Evolutionary conservation across 1,139 yeast genomes (phyloP), one percentile per base, ranked within the genome.

Genomic region (Barnettozyma hawaiiensis): DNA sequence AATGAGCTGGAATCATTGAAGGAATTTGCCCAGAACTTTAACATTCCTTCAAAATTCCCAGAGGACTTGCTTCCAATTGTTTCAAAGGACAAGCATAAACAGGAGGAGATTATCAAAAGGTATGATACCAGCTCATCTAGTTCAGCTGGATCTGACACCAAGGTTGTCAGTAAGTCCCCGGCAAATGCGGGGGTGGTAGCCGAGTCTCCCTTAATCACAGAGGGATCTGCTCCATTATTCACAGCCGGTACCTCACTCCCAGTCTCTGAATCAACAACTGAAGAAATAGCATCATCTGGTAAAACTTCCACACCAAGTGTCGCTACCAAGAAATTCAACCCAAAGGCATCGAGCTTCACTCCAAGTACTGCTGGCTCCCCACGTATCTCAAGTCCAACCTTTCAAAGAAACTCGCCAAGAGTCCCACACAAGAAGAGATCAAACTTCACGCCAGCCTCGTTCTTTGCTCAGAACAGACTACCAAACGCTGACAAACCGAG

Each of bases 1-100:
- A 75, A 77, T 51, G 95, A 76, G 66, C 78, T 86, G 52, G 81
- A 83, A 51, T 85, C 92, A n/a, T 69, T 87, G 46, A 80, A 78
- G 49, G 86, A 85, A 59, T 89, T 89, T 59, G 79, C 95, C 40
- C 89, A 86, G 41, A 84, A 76, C 53, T 85, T 85, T 63, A 86
- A 85, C 63, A 77, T 87, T 22, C 86, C 86, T 4, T 77, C 78
- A 50, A 78, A 78, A 48, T 71, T 81, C 56, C 96, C 96, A 6
- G 64, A 76, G 28, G 96, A 87, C 59, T 70, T 86, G 57, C 70
- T 84, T 48, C 92, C 95, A 5, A 81, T 85, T 29, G 67, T 84
- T 36, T 69, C 90, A 7, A 83, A 82, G 59, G 86, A 81, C 55
- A 79, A 77, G 57, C 60, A 63, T 23, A 80, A 78, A 57, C 86